phyloP scores from a whole-genome alignment of 352 stramenopile species.

The Phytophthora sp. region DNA sequence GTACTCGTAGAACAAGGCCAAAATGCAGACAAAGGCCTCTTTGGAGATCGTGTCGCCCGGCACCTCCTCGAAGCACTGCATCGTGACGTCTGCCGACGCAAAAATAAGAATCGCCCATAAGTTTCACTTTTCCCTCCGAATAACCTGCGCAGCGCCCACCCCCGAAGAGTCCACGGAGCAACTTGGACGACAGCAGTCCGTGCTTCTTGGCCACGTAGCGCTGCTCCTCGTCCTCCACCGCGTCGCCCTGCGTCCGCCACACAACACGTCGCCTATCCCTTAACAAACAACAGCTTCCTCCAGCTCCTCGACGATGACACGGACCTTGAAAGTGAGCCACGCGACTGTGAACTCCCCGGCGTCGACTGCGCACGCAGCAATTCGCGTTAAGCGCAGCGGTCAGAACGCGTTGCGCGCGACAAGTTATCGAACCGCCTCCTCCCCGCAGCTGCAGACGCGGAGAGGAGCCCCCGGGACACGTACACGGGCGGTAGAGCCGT shows the following conservation, averaged over 20 bases:
- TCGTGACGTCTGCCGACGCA: slow-evolving; percentile 55
- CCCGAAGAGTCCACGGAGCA: slow-evolving; percentile 77
- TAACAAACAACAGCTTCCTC: too few relatives aligned
- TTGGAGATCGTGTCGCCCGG: slow-evolving; percentile 65
- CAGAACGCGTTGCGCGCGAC: background rate
- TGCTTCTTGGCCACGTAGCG: slow-evolving; percentile 72
- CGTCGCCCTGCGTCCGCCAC: slow-evolving; percentile 80
- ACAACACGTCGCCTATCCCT: too few relatives aligned
- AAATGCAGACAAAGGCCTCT: slow-evolving; percentile 76
- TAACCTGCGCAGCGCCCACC: slow-evolving; percentile 35
- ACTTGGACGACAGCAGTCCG: slow-evolving; percentile 75
- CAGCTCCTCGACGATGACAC: background rate
- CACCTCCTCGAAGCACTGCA: slow-evolving; percentile 67
- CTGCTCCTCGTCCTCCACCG: slow-evolving; percentile 68
- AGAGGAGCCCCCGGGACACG: slow-evolving; percentile 16
- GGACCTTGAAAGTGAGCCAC: slow-evolving; percentile 88
- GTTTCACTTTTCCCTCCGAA: too few relatives aligned
- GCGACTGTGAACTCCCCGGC: slow-evolving; percentile 81
- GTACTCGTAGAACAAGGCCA: slow-evolving; percentile 80
- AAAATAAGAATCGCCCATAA: too few relatives aligned
- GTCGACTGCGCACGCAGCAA: slow-evolving; percentile 52
- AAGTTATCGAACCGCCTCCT: background rate
- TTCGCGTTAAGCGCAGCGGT: slow-evolving; percentile 3
- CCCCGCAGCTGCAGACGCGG: background rate
- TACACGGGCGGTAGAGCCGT: slow-evolving; percentile 61